These are phyloP conservation scores for Trypanosoma melophagium DNA, from an alignment of 208 protist genomes.

Conservation along the genomic window DNA sequence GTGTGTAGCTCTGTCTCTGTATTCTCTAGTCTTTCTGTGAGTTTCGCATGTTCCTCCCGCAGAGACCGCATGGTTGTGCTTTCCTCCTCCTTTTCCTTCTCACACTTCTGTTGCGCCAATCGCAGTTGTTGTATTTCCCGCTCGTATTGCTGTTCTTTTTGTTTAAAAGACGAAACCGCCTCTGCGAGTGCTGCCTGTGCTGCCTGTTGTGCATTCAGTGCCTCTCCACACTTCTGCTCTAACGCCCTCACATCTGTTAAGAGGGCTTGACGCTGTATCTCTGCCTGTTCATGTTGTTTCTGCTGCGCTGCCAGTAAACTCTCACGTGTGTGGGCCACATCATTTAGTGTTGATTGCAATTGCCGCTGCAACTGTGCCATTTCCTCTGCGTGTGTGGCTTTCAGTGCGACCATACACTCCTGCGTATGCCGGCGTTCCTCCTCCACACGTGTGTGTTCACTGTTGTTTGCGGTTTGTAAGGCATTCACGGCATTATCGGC, in stretches of 20 bases:
- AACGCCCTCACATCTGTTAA: not conserved
- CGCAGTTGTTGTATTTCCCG: constrained; percentile 7
- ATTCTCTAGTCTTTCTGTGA: constrained; percentile 1
- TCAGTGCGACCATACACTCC: constrained; percentile 18
- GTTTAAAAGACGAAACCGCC: not conserved
- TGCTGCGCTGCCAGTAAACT: constrained; percentile 7
- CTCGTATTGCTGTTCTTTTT: not conserved
- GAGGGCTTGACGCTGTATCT: constrained; percentile 5
- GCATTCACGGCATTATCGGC: no score
- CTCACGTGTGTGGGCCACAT: constrained; percentile 17
- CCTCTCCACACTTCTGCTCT: constrained; percentile 6
- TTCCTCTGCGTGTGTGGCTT: constrained; percentile 19
- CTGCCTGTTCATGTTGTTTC: not conserved
- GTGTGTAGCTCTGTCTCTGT: constrained; percentile 21
- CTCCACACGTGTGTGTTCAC: not conserved
- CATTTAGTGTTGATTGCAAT: constrained; percentile 23
- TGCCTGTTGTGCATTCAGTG: not conserved
- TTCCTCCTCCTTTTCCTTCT: constrained; percentile 3
- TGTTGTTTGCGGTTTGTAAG: constrained; percentile 21
- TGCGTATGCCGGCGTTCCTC: constrained; percentile 15
- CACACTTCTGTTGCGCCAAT: not conserved
- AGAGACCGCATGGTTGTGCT: not conserved
- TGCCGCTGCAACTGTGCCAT: constrained; percentile 10
- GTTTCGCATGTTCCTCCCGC: not conserved
- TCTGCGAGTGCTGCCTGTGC: constrained; percentile 5